Conservation (phyloP, 345 rosid species). For the Jatropha curcas region DNA sequence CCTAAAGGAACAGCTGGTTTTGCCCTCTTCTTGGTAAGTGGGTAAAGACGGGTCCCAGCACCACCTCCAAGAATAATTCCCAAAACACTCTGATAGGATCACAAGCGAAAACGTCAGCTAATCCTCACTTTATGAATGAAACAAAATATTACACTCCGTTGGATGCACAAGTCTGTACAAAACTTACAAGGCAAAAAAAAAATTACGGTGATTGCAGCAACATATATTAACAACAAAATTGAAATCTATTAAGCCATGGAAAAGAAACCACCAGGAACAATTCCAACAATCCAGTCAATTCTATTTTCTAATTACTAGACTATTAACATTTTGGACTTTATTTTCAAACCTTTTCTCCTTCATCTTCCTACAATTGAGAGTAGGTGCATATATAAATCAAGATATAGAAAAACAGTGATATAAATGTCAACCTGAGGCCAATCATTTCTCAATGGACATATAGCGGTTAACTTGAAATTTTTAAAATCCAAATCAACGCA, state of each 20-base stretch:
- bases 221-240: background rate
- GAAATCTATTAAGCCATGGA: background rate
- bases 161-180: background rate
- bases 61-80: constrained; percentile 98
- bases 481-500: background rate
- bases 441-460: background rate
- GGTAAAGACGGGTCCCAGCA: constrained; percentile 90
- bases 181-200: background rate
- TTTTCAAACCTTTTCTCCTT: background rate
- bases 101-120: background rate
- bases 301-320: background rate
- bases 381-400: too few relatives aligned
- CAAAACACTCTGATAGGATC: constrained; percentile 71
- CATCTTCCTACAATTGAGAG: background rate
- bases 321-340: background rate
- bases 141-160: background rate
- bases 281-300: background rate
- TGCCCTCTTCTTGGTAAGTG: constrained; percentile 94
- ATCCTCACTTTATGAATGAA: background rate
- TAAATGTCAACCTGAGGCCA: background rate
- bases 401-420: too few relatives aligned
- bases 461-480: too few relatives aligned
- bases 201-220: background rate
- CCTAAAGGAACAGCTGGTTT: constrained; percentile 97
- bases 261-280: too few relatives aligned